Base-by-base conservation (phyloP, 2,329 filamentous ascomycete species). In the Colletotrichum lindemuthianum region DNA sequence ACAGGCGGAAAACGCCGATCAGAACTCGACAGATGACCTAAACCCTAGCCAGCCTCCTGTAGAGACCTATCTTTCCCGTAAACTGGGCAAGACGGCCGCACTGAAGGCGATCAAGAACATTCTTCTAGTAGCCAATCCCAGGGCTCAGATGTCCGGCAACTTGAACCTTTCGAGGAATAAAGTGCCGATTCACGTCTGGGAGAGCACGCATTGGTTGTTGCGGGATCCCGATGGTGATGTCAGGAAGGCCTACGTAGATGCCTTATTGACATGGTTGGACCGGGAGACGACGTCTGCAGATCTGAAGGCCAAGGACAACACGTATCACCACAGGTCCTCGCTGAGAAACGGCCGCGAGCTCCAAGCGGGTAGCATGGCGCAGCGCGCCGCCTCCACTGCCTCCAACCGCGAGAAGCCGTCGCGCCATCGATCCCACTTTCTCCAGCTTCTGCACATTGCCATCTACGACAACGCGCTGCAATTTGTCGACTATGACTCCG, bases 121-220 rank as follows among this genome's bases (percentile, higher is more conserved):
- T 60, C 81, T 99, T 16, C 79, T 90, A 16, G 90, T 96, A 24
- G 93, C 95, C 3, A 97, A 96, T 72, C 85, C 85, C 45, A 85
- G 84, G 69, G 85, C 83, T 24, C 87, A 84, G 69, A 79, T 84
- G 65, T 83, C 80, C 69, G 85, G 84, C 69, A 88, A 84, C 73
- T 84, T 82, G 55, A 86, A 86, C 36, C 85, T 96, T 55, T 87
- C 88, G 6, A 86, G 93, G 67, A 92, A 90, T 74, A 87, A 84
- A 44, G 92, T 96, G 1, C 89, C 92, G 0, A 84, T 97, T 8
- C 86, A 91, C 59, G 91, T 94, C 0, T 99, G 96, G 96, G 94
- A 98, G 76, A 93, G 92, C n/a, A 97, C 94, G 0, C 93, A 97
- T 67, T 97, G 93, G 92, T 86, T 98, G 48, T 80, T 98, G 16